Conservation (phyloP, 2,329 filamentous ascomycete genomes). For the Claviceps arundinis region DNA sequence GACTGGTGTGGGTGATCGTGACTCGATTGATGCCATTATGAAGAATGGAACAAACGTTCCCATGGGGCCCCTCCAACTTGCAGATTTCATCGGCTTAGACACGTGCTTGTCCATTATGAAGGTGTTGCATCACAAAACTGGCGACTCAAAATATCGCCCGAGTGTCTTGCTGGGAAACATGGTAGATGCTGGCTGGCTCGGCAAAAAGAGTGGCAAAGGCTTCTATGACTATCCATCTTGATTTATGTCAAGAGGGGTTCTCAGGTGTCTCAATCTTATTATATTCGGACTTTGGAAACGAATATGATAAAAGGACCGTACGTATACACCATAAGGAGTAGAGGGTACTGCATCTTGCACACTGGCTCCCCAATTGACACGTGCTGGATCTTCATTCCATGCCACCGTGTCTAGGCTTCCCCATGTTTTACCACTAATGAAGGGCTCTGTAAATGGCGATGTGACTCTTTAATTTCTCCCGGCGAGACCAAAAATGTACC, state of each 20-base stretch:
- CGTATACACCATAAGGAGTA: not conserved
- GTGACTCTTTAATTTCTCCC: not conserved
- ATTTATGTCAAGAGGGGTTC: not conserved
- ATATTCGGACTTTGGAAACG: not conserved
- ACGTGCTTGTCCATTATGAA: conserved; percentile 97
- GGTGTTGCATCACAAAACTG: conserved; percentile 80
- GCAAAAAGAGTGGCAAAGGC: conserved; percentile 93
- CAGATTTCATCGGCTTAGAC: conserved; percentile 94
- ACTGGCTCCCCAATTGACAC: not conserved
- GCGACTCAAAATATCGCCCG: conserved; percentile 90
- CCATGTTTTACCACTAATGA: not conserved
- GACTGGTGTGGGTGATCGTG: conserved; percentile 75
- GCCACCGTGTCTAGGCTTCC: not conserved
- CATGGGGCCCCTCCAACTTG: conserved; percentile 88
- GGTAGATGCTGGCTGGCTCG: conserved; percentile 95
- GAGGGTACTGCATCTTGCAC: not conserved
- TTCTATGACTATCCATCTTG: conserved; percentile 69
- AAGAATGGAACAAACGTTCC: conserved; percentile 98
- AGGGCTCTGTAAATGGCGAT: not conserved
- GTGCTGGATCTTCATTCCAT: not conserved
- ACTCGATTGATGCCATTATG: conserved; percentile 96
- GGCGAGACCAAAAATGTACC: not conserved
- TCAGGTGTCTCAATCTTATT: not conserved
- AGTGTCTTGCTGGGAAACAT: conserved; percentile 81
- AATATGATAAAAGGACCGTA: not conserved